phyloP scores from a whole-genome alignment of 1,139 yeast species.

The Candida frijolesensis region DNA sequence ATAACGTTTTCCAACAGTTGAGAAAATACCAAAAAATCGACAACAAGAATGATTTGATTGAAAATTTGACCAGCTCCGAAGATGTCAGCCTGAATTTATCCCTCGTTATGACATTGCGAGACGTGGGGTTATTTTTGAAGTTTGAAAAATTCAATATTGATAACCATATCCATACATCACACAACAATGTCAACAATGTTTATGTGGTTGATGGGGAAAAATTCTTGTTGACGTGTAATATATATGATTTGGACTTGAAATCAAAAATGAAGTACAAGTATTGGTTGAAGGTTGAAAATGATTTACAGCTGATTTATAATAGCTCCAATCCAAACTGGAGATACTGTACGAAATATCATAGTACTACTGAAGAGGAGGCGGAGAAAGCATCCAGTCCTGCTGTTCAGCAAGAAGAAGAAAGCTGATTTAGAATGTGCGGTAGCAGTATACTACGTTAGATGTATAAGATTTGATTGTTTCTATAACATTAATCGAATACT shows the following conservation, averaged over 20 bases:
- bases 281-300: constrained; percentile 43
- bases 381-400: no score
- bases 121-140: constrained; percentile 52
- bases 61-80: constrained; percentile 33
- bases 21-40: constrained; percentile 40
- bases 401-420: background rate
- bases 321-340: constrained; percentile 42
- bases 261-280: constrained; percentile 42
- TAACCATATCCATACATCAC: constrained; percentile 36
- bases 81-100: constrained; percentile 50
- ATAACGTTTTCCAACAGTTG: constrained; percentile 42
- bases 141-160: constrained; percentile 36
- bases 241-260: constrained; percentile 49
- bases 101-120: constrained; percentile 57
- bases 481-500: background rate
- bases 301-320: constrained; percentile 37
- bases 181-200: constrained; percentile 36
- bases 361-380: background rate
- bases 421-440: background rate
- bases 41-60: constrained; percentile 36
- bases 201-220: constrained; percentile 18
- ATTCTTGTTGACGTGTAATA: constrained; percentile 38
- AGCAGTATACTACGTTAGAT: background rate
- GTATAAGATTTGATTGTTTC: background rate
- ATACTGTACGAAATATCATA: constrained; percentile 25